A percentile compares a stretch with the other conserved stretches of the same genome.
Conservation (phyloP, 352 stramenopile genomes). For the Pythium brachiatum region DNA sequence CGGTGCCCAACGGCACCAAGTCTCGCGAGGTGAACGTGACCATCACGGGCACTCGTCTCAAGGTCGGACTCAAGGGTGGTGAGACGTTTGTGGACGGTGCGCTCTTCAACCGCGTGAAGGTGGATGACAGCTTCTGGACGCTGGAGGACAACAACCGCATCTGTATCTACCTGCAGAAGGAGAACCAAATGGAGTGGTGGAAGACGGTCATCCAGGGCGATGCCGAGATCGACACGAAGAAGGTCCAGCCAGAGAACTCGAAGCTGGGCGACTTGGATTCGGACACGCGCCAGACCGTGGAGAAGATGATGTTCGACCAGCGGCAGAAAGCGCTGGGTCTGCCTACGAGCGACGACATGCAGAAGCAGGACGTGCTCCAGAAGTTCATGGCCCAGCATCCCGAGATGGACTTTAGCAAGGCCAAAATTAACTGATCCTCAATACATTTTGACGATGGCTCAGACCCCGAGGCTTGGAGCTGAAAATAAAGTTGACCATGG, state of each 20-base stretch:
- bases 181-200: conserved; percentile 99
- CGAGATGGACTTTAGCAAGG: conserved; percentile 99
- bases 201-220: conserved; percentile 94
- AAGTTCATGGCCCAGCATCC: conserved; percentile 99
- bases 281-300: conserved; percentile 98
- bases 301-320: conserved; percentile 99
- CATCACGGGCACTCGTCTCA: conserved; percentile 90
- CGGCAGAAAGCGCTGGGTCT: conserved; percentile 97
- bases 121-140: conserved; percentile 99
- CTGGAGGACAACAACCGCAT: conserved; percentile 90
- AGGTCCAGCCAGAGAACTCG: conserved; percentile 98
- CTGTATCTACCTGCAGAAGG: conserved; percentile 96
- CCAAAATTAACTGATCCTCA: conserved; percentile 92
- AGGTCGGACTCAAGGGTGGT: conserved; percentile 83
- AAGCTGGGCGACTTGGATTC: conserved; percentile 97
- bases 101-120: conserved; percentile 94
- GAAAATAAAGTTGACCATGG: not conserved
- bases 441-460: conserved; percentile 9
- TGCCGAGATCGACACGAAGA: conserved; percentile 97
- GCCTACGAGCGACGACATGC: conserved; percentile 96
- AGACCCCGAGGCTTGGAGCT: conserved; percentile 2
- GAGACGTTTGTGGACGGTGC: conserved; percentile 85
- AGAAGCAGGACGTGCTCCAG: conserved; percentile 97
- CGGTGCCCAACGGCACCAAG: conserved; percentile 92
- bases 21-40: conserved; percentile 91